A percentile compares a stretch with the other conserved stretches of the same genome.
phyloP scores from a whole-genome alignment of 2,329 filamentous ascomycete genomes.

The Colletotrichum paranaense region DNA sequence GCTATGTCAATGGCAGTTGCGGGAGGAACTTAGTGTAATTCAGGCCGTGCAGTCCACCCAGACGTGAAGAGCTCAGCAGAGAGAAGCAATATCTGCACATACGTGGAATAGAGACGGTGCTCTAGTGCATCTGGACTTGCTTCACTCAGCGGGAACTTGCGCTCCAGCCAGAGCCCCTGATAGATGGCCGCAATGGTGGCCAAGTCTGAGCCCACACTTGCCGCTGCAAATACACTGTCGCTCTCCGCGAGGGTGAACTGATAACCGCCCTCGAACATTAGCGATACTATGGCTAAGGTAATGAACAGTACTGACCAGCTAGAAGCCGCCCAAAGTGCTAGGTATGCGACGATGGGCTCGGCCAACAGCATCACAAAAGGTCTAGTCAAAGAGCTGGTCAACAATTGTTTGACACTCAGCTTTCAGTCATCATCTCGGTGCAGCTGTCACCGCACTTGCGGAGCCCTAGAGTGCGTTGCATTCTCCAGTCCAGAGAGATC shows the following conservation, averaged over 20 bases:
- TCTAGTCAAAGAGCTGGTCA: constrained; percentile 68
- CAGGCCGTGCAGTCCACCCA: constrained; percentile 63
- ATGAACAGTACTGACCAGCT: constrained; percentile 63
- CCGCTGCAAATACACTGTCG: neutral
- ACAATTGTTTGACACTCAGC: constrained; percentile 79
- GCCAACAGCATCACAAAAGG: constrained; percentile 72
- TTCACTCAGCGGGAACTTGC: too few relatives aligned
- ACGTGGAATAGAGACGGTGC: constrained; percentile 80
- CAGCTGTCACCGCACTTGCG: too few relatives aligned
- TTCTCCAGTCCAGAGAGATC: too few relatives aligned
- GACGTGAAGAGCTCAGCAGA: constrained; percentile 71
- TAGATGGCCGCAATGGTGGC: constrained; percentile 60
- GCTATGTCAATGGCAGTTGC: constrained; percentile 68
- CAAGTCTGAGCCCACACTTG: constrained; percentile 50
- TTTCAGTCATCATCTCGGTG: too few relatives aligned
- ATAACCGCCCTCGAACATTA: constrained; percentile 58
- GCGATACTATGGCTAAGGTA: constrained; percentile 63
- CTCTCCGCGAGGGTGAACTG: constrained; percentile 53
- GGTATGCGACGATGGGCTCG: constrained; percentile 71
- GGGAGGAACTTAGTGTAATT: constrained; percentile 64
- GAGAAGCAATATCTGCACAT: constrained; percentile 50
- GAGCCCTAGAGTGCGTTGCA: too few relatives aligned
- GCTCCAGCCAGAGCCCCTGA: too few relatives aligned
- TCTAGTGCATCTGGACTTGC: constrained; percentile 63
- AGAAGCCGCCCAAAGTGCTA: constrained; percentile 60